These are phyloP conservation scores for Boletellus emodensis DNA, from an alignment of 768 basidiomycete genomes.

Conservation along the genomic window DNA sequence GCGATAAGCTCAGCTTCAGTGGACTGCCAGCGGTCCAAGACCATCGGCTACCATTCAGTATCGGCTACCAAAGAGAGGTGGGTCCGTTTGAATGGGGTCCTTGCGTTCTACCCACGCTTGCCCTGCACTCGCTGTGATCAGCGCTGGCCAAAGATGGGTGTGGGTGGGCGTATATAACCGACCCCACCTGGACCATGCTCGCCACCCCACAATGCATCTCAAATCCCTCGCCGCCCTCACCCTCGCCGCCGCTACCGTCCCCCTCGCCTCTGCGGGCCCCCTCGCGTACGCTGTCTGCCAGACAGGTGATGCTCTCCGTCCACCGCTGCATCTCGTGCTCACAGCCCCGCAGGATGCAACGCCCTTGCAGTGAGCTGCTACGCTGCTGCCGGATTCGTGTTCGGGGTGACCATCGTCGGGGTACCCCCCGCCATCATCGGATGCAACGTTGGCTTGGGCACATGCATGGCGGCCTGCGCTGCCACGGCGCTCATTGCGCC, in stretches of 20 bases:
- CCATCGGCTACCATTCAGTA: too few species aligned
- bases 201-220: conserved; percentile 21
- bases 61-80: too few species aligned
- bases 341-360: conserved; percentile 23
- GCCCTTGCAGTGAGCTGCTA: conserved; percentile 20
- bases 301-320: conserved; percentile 11
- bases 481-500: conserved; percentile 18
- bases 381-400: conserved; percentile 19
- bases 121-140: conserved; percentile 9
- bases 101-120: not conserved
- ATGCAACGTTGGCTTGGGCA: conserved; percentile 22
- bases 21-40: too few species aligned
- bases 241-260: conserved; percentile 10
- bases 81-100: too few species aligned
- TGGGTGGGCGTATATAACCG: not conserved
- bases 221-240: conserved; percentile 17
- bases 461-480: conserved; percentile 26
- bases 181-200: not conserved
- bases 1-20: too few species aligned
- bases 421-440: conserved; percentile 20
- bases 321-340: not conserved
- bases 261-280: conserved; percentile 14
- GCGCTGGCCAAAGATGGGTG: not conserved
- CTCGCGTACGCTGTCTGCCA: conserved; percentile 23
- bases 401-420: conserved; percentile 18